Conservation (phyloP, 1,139 yeast genomes). For the Eremothecium sinecaudum region DNA sequence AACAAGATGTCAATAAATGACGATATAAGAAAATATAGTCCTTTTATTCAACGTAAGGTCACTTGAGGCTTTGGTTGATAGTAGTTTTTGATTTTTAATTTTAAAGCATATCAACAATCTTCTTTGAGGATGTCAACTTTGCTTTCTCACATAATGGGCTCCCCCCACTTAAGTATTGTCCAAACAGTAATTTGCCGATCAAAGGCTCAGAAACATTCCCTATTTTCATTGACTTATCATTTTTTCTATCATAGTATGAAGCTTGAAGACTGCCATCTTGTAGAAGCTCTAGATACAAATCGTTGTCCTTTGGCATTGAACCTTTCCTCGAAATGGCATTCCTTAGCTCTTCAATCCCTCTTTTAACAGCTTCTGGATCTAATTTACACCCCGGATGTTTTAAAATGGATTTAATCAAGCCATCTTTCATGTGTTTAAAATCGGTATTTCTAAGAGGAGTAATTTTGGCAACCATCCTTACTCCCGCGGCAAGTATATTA, state of each 20-base stretch:
- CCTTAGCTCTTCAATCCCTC: constrained; percentile 50
- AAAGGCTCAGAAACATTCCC: constrained; percentile 46
- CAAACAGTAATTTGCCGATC: constrained; percentile 43
- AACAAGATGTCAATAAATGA: too few relatives aligned
- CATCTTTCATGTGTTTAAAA: constrained; percentile 80
- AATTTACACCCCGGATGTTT: constrained; percentile 31
- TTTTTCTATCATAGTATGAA: constrained; percentile 34
- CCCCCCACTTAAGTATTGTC: constrained; percentile 51
- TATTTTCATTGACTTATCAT: constrained; percentile 30
- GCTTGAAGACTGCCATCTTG: constrained; percentile 40
- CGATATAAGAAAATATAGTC: too few relatives aligned
- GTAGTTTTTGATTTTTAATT: background rate
- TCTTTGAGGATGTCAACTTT: constrained; percentile 29
- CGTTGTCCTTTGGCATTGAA: constrained; percentile 55
- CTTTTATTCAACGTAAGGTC: too few relatives aligned
- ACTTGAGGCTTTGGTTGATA: too few relatives aligned
- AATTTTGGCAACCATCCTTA: constrained; percentile 60
- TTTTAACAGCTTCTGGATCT: constrained; percentile 33
- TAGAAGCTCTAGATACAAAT: constrained; percentile 42
- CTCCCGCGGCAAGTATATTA: constrained; percentile 48
- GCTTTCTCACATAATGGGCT: constrained; percentile 43
- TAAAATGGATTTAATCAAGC: constrained; percentile 60
- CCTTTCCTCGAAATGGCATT: constrained; percentile 45
- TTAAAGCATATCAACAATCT: constrained; percentile 15
- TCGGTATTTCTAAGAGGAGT: constrained; percentile 87